Conservation (phyloP, 352 stramenopile genomes). For the Bremia lactucae region DNA sequence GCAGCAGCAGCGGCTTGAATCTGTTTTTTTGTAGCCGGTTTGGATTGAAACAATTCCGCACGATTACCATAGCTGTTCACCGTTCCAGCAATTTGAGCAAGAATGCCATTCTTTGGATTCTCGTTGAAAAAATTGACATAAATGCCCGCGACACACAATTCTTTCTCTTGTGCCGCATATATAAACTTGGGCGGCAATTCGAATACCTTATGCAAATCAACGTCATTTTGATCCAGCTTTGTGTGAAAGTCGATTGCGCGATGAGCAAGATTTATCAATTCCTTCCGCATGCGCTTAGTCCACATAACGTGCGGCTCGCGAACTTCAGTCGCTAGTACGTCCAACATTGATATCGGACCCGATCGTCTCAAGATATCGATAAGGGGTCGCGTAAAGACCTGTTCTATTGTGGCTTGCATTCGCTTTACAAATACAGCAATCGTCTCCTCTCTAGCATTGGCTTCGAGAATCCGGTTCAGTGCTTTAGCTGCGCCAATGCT, state of each 20-base stretch:
- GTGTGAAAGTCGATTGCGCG: constrained; percentile 65
- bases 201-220: constrained; percentile 62
- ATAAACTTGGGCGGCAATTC: constrained; percentile 65
- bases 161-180: constrained; percentile 73
- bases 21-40: constrained; percentile 27
- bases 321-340: constrained; percentile 62
- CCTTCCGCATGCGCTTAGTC: constrained; percentile 73
- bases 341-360: constrained; percentile 54
- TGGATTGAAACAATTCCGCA: constrained; percentile 16
- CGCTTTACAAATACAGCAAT: constrained; percentile 67
- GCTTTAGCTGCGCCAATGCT: constrained; percentile 65
- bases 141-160: constrained; percentile 76
- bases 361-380: constrained; percentile 60
- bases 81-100: constrained; percentile 65
- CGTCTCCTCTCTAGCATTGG: constrained; percentile 55
- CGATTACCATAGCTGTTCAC: constrained; percentile 30
- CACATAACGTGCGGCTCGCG: constrained; percentile 81
- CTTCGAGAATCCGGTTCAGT: constrained; percentile 55
- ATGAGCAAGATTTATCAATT: constrained; percentile 56
- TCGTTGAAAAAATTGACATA: constrained; percentile 87
- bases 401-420: constrained; percentile 81
- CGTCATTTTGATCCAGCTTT: constrained; percentile 37
- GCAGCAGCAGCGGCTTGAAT: constrained; percentile 26
- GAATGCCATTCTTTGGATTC: constrained; percentile 60
- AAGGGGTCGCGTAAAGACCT: constrained; percentile 64